phyloP scores from a whole-genome alignment of 495 filamentous ascomycete species.

The Penicillium lagena region DNA sequence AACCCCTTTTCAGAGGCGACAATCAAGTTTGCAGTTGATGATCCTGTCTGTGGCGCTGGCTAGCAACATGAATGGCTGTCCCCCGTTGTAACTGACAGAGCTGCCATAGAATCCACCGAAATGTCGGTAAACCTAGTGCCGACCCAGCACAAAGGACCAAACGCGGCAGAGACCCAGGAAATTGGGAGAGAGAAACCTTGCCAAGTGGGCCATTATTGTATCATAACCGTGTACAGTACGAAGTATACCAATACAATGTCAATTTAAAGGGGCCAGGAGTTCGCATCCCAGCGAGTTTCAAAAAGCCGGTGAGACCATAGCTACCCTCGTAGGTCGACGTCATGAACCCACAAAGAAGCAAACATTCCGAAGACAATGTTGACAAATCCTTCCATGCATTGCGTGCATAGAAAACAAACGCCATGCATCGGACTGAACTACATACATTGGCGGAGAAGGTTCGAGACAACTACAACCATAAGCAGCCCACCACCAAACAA shows the following conservation, averaged over 20 bases:
- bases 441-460: not conserved
- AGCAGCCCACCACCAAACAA: too few species aligned
- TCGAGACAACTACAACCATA: too few species aligned
- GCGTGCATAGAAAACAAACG: not conserved
- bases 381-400: slow-evolving; percentile 17
- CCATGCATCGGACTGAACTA: slow-evolving; percentile 15
- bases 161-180: slow-evolving; percentile 13
- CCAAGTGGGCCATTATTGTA: slow-evolving; percentile 17
- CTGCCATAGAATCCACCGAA: slow-evolving; percentile 11
- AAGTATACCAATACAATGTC: slow-evolving; percentile 3
- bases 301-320: slow-evolving; percentile 22
- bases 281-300: slow-evolving; percentile 7
- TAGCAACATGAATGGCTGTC: not conserved
- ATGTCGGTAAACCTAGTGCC: slow-evolving; percentile 19
- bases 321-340: slow-evolving; percentile 1
- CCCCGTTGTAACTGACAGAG: not conserved
- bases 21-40: too few species aligned
- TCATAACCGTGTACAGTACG: not conserved
- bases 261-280: slow-evolving; percentile 1
- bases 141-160: slow-evolving; percentile 18
- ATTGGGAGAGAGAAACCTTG: slow-evolving; percentile 15
- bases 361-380: not conserved
- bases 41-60: too few species aligned
- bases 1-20: too few species aligned
- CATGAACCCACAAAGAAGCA: not conserved